Evolutionary conservation across 1,284 basidiomycete genomes (phyloP).

Genomic region (Pseudozyma sp.): DNA sequence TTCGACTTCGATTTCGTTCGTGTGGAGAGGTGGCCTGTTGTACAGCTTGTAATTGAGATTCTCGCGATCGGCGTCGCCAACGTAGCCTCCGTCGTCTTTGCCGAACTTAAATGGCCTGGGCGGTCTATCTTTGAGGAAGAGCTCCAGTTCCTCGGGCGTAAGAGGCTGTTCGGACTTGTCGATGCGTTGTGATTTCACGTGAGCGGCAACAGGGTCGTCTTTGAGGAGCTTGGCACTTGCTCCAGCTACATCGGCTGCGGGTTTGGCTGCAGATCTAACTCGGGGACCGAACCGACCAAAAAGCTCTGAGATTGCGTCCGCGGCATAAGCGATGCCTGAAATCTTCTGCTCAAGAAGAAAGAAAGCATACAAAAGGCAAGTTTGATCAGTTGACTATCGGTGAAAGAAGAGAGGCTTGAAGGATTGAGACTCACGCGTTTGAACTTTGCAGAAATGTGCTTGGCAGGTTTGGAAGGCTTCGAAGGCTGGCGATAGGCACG

Average conservation of each 20-base stretch:
- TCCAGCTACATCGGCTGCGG: slow-evolving; percentile 7
- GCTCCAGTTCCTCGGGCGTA: not conserved
- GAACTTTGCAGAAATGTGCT: slow-evolving; percentile 3
- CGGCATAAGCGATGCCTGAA: not conserved
- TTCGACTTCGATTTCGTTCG: not conserved
- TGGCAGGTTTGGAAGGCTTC: not conserved
- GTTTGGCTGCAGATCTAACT: slow-evolving; percentile 6
- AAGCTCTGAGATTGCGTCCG: slow-evolving; percentile 4
- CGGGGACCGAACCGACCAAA: slow-evolving; percentile 7
- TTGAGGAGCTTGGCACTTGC: not conserved
- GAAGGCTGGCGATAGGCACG: slow-evolving; percentile 9
- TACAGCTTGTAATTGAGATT: not conserved
- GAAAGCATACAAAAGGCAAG: not conserved
- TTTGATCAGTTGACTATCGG: not conserved
- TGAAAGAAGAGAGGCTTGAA: not conserved
- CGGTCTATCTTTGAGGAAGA: not conserved
- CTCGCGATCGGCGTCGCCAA: slow-evolving; percentile 17
- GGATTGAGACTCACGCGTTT: slow-evolving; percentile 25
- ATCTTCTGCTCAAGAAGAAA: slow-evolving; percentile 4
- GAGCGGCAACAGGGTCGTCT: not conserved
- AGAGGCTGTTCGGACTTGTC: not conserved
- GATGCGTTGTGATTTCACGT: not conserved
- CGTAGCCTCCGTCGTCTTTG: slow-evolving; percentile 21
- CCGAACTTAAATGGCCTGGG: slow-evolving; percentile 11
- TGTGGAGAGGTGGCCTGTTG: slow-evolving; percentile 8